Evolutionary conservation across 352 stramenopile species (phyloP).

Genomic region (Pythium rishiriense): DNA sequence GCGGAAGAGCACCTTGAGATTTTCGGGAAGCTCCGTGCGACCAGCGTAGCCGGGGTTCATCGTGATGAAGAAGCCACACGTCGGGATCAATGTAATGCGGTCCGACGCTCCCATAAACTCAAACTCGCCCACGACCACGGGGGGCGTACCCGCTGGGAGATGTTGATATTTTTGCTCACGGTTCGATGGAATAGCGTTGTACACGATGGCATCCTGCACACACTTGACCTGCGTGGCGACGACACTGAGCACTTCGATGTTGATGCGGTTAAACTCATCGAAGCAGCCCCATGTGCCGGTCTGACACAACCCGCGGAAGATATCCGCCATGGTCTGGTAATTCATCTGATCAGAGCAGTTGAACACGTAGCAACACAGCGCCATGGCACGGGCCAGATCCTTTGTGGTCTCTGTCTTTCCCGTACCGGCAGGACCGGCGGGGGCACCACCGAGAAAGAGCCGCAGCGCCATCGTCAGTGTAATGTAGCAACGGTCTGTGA

Average conservation of each 20-base stretch:
- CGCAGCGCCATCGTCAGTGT: slow-evolving; percentile 96
- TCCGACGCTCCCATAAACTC: slow-evolving; percentile 88
- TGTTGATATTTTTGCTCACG: slow-evolving; percentile 94
- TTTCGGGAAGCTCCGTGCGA: slow-evolving; percentile 85
- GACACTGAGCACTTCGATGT: slow-evolving; percentile 87
- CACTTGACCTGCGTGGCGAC: slow-evolving; percentile 87
- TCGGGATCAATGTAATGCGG: slow-evolving; percentile 84
- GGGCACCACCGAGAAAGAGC: slow-evolving; percentile 95
- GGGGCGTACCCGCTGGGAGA: slow-evolving; percentile 91
- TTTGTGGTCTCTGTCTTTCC: slow-evolving; percentile 90
- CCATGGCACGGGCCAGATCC: slow-evolving; percentile 83
- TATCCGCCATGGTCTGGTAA: slow-evolving; percentile 89
- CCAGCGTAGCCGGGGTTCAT: slow-evolving; percentile 95
- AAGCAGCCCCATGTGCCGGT: slow-evolving; percentile 89
- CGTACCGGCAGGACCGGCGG: slow-evolving; percentile 92
- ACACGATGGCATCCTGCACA: slow-evolving; percentile 84
- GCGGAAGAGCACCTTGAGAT: slow-evolving; percentile 91
- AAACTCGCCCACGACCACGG: slow-evolving; percentile 85
- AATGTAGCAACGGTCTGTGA: slow-evolving; percentile 97
- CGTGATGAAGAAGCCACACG: slow-evolving; percentile 94
- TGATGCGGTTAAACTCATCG: slow-evolving; percentile 89
- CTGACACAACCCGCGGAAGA: slow-evolving; percentile 84
- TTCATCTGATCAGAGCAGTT: slow-evolving; percentile 92
- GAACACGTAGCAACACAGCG: slow-evolving; percentile 88
- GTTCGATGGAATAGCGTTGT: slow-evolving; percentile 92